Evolutionary conservation across 257 asterid genomes (phyloP), one percentile per base, ranked within the genome.

Genomic region (Solanum piurae): DNA sequence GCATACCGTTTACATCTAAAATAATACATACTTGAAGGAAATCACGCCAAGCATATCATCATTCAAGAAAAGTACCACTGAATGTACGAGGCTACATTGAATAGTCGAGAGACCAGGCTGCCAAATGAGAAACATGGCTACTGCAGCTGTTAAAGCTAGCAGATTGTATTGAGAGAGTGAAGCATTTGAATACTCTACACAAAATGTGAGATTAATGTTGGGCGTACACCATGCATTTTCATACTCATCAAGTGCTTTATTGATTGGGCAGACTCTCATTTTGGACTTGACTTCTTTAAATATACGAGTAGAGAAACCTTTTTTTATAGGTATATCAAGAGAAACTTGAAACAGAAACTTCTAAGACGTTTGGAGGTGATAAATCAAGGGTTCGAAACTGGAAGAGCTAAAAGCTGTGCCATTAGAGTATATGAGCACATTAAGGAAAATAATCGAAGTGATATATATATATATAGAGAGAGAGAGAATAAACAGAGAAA

Each of bases 141-240:
- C 97, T 88, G 93, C 98, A 84, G 94, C 98, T 89, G 95, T 96
- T 88, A 95, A 95, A 93, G 92, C 94, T 31, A 94, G 98, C 92
- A 95, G 99, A 92, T 94, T 94, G 77, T 90, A 91, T 88, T 94
- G 98, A 74, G 98, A 90, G 86, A 1, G 94, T 95, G 90, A 95
- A 95, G 89, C 95, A 95, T 90, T 93, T 95, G 99, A 99, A 96
- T 88, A 88, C 92, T 6, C 84, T 98, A 80, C 99, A 95, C 36
- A 98, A 94, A 76, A 97, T 88, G 90, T 97, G 99, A 98, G 98
- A 79, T 88, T 96, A 93, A 94, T 96, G 98, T 91, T 94, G 88
- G 94, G 97, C 38, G 94, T 91, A 73, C 98, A 92, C 74, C 88
- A 83, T 91, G 99, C 99, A 76, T 94, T 95, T 90, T 89, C 99